phyloP scores from a whole-genome alignment of 257 asterid species.

The Solanum lignicaule region DNA sequence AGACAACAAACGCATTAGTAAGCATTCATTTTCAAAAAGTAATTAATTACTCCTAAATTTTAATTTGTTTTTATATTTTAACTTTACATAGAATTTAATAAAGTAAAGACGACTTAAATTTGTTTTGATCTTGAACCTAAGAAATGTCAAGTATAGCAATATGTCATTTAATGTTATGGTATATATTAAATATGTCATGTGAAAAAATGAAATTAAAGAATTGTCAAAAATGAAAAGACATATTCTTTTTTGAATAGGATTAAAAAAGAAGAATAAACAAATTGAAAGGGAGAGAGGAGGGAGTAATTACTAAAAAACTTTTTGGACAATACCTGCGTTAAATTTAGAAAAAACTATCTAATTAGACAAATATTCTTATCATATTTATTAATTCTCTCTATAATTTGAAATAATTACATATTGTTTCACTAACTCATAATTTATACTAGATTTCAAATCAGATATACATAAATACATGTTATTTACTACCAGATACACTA shows the following conservation, averaged over 20 bases:
- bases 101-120: too few relatives aligned
- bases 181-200: too few relatives aligned
- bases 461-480: background rate
- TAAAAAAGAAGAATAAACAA: background rate
- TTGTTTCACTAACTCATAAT: background rate
- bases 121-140: too few relatives aligned
- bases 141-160: background rate
- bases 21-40: background rate
- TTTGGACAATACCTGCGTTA: background rate
- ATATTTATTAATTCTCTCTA: too few relatives aligned
- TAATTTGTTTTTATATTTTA: background rate
- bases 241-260: background rate
- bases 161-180: too few relatives aligned
- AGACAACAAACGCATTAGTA: background rate
- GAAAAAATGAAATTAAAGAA: background rate
- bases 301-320: background rate
- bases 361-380: too few relatives aligned
- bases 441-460: background rate
- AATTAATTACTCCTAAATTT: background rate
- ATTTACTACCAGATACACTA: background rate
- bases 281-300: background rate
- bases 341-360: background rate
- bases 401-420: background rate
- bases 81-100: background rate
- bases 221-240: background rate